Evolutionary conservation across 169 alveolate genomes (phyloP), one percentile per base, ranked within the genome.

Genomic region (Plasmodium billcollinsi): DNA sequence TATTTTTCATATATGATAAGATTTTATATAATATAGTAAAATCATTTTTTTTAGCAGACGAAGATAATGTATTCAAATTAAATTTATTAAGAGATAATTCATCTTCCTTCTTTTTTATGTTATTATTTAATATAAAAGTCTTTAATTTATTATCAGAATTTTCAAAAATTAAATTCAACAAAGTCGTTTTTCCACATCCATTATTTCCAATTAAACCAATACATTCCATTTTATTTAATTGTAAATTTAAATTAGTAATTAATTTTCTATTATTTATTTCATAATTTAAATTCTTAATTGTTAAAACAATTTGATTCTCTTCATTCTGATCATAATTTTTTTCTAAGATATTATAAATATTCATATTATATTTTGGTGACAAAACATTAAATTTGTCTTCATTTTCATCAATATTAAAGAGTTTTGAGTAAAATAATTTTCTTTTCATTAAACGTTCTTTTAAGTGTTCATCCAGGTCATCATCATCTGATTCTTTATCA

Each of bases 131-230:
- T 1, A 33, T 73, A 29, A 78, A n/a, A 59, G 26, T 65, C 54
- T 78, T 65, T 58, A 29, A 15, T 15, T 70, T 69, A 29, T 83
- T 71, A 49, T 56, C 50, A 65, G 91, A 26, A 56, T 47, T 72
- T 33, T 83, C 91, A 29, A 14, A 75, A 58, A 88, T 88, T 61
- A 88, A 49, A 58, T 94, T 92, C 45, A 94, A 76, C 59, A 94
- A 78, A 15, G 93, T 83, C n/a, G 95, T 83, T 71, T 94, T 94
- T 3, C 96, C 96, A 45, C 75, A 88, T 20, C 96, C 96, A 94
- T 94, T 94, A 67, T 94, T 94, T 2, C 96, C 96, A 24, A 94
- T 88, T 14, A 94, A 85, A 15, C 96, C 95, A 7, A 94, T 76
- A 67, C 96, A 92, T 21, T 94, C 96, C 5, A 94, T 93, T 54